A percentile compares a stretch with the other conserved stretches of the same genome.
These are phyloP conservation scores for Elaeis guineensis DNA, from an alignment of 176 grass and related monocot genomes.

Conservation along the genomic window DNA sequence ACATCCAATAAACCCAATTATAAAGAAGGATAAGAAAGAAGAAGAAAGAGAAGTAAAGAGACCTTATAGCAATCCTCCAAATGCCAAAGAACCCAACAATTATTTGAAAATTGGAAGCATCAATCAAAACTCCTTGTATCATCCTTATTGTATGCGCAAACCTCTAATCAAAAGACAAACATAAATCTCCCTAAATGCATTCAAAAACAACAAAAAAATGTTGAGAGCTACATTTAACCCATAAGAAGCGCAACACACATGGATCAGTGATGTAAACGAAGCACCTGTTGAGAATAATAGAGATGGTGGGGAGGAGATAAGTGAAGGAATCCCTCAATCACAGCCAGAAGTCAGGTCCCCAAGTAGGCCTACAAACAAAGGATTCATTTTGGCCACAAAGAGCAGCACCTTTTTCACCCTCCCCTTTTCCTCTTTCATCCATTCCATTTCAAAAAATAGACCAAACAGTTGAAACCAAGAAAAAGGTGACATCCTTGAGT, in stretches of 20 bases:
- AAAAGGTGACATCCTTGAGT: neutral
- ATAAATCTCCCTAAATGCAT: neutral
- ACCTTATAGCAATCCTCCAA: slow-evolving; percentile 80
- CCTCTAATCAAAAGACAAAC: slow-evolving; percentile 30
- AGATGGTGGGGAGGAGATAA: slow-evolving; percentile 60
- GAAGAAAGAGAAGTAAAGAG: neutral
- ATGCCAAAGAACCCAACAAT: slow-evolving; percentile 79
- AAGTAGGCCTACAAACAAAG: slow-evolving; percentile 71
- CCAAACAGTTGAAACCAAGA: neutral
- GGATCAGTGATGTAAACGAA: slow-evolving; percentile 55
- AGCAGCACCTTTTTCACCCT: slow-evolving; percentile 78
- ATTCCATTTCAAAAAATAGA: no score
- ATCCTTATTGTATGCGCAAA: slow-evolving; percentile 72
- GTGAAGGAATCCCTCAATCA: slow-evolving; percentile 67
- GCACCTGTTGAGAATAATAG: slow-evolving; percentile 66
- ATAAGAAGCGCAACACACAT: slow-evolving; percentile 32
- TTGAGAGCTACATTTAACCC: neutral
- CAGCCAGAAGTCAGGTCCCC: slow-evolving; percentile 55
- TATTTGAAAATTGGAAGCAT: slow-evolving; percentile 69
- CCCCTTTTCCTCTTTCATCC: slow-evolving; percentile 70
- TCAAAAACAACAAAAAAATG: neutral
- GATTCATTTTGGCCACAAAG: slow-evolving; percentile 80
- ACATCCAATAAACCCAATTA: no score
- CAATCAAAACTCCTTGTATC: slow-evolving; percentile 70
- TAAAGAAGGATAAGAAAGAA: neutral